Evolutionary conservation across 495 filamentous ascomycete species (phyloP).

Genomic region (Diplogelasinospora grovesii): DNA sequence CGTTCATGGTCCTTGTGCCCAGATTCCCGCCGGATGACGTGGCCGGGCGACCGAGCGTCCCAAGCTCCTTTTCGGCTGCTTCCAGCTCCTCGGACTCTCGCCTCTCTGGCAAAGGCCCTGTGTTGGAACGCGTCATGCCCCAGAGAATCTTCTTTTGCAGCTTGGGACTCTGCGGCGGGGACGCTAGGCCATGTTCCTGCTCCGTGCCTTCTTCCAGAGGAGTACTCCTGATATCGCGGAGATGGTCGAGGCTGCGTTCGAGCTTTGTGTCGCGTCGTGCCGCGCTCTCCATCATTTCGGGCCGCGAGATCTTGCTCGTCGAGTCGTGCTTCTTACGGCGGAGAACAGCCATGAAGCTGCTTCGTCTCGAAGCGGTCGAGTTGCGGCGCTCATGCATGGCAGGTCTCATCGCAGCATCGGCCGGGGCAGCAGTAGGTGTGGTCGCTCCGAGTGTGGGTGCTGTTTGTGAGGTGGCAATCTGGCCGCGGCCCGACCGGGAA

Average conservation of each 20-base stretch:
- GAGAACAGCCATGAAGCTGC: constrained; percentile 40
- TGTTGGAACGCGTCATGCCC: constrained; percentile 2
- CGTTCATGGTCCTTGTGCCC: constrained; percentile 22
- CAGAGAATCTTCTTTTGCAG: constrained; percentile 27
- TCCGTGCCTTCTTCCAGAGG: constrained; percentile 3
- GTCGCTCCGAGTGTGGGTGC: constrained; percentile 8
- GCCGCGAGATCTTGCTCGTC: constrained; percentile 33
- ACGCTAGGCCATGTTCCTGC: background rate
- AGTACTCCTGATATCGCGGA: constrained; percentile 21
- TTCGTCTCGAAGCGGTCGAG: constrained; percentile 10
- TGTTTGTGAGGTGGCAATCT: constrained; percentile 19
- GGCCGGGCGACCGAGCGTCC: constrained; percentile 11
- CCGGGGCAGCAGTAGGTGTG: background rate
- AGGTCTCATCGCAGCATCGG: background rate
- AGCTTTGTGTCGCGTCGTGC: constrained; percentile 46
- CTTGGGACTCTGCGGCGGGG: constrained; percentile 18
- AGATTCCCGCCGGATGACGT: constrained; percentile 31
- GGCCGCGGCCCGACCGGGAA: constrained; percentile 31
- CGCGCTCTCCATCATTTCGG: constrained; percentile 38
- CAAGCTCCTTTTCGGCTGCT: constrained; percentile 1
- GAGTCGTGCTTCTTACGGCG: constrained; percentile 39
- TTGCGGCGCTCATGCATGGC: constrained; percentile 10
- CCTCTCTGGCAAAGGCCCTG: constrained; percentile 2
- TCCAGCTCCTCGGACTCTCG: background rate
- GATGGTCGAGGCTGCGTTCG: constrained; percentile 39